A percentile compares a stretch with the other conserved stretches of the same genome.
Evolutionary conservation across 2,329 filamentous ascomycete genomes (phyloP).

Genomic region (Camptophora hylomeconis): DNA sequence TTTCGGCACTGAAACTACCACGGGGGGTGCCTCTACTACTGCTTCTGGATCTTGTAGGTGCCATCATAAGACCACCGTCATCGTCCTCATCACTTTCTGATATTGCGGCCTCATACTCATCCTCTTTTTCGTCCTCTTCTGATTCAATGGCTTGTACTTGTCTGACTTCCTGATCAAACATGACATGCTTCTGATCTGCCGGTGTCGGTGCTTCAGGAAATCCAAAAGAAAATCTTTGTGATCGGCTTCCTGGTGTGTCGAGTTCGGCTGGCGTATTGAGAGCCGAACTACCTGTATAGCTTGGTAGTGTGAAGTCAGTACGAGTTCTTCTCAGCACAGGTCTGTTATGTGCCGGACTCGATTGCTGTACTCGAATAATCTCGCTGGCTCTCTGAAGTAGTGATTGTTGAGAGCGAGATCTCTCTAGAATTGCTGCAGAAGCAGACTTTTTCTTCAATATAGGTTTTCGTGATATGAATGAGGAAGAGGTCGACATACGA

Average conservation of each 20-base stretch:
- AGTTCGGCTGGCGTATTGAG: conserved; percentile 45
- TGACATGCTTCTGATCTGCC: conserved; percentile 65
- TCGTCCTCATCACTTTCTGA: conserved; percentile 47
- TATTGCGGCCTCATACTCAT: conserved; percentile 36
- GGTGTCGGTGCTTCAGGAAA: conserved; percentile 41
- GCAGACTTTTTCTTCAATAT: conserved; percentile 95
- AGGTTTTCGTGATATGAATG: conserved; percentile 66
- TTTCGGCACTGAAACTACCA: conserved; percentile 47
- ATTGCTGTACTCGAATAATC: conserved; percentile 70
- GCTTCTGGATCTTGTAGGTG: conserved; percentile 43
- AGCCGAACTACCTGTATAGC: conserved; percentile 30
- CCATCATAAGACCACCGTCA: conserved; percentile 74
- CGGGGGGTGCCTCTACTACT: conserved; percentile 39
- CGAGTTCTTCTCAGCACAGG: conserved; percentile 46
- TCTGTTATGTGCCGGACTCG: conserved; percentile 40
- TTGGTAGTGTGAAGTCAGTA: conserved; percentile 56
- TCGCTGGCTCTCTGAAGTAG: conserved; percentile 80
- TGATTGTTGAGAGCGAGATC: conserved; percentile 76
- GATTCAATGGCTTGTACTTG: conserved; percentile 89
- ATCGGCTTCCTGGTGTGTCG: conserved; percentile 25
- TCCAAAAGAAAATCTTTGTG: conserved; percentile 49
- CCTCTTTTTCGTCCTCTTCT: conserved; percentile 65
- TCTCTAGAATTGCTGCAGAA: conserved; percentile 87
- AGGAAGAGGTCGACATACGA: conserved; percentile 47
- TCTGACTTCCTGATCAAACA: conserved; percentile 91